A percentile compares a stretch with the other conserved stretches of the same genome.
Evolutionary conservation across 2,329 filamentous ascomycete species (phyloP).

Genomic region (Penicillium sp.): DNA sequence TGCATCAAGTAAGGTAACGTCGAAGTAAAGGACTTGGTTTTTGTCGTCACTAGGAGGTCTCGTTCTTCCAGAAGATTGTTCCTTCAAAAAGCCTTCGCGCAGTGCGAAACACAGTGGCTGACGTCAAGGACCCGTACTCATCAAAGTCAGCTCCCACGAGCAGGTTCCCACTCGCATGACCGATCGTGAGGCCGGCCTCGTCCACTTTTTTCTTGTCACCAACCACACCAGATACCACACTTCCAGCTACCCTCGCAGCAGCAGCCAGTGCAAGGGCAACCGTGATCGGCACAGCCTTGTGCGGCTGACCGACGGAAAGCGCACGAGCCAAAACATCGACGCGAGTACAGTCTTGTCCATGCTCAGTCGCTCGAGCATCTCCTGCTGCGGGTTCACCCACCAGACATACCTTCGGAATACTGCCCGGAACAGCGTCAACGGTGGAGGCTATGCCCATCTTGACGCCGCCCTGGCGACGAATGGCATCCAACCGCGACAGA

Average conservation of each 20-base stretch:
- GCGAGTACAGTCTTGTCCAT: slow-evolving; percentile 29
- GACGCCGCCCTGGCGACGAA: slow-evolving; percentile 53
- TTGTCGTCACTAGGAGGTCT: background rate
- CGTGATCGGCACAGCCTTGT: slow-evolving; percentile 53
- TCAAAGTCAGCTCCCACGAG: slow-evolving; percentile 40
- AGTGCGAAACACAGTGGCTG: slow-evolving; percentile 44
- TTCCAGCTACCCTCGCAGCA: slow-evolving; percentile 43
- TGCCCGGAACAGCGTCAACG: slow-evolving; percentile 45
- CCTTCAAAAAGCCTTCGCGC: slow-evolving; percentile 47
- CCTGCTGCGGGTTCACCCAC: slow-evolving; percentile 34
- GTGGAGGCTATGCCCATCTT: slow-evolving; percentile 55
- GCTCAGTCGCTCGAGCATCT: slow-evolving; percentile 6
- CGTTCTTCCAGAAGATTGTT: slow-evolving; percentile 37
- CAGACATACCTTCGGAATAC: slow-evolving; percentile 58
- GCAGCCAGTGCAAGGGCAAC: slow-evolving; percentile 48
- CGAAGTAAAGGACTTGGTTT: no score
- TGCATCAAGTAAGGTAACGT: no score
- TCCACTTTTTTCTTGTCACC: slow-evolving; percentile 20
- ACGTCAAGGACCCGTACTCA: slow-evolving; percentile 27
- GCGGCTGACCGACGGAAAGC: slow-evolving; percentile 52
- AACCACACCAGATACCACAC: slow-evolving; percentile 33
- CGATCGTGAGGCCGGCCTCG: slow-evolving; percentile 35
- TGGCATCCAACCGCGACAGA: slow-evolving; percentile 47
- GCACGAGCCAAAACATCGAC: slow-evolving; percentile 44
- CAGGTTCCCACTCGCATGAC: slow-evolving; percentile 45